Evolutionary conservation across 2,329 filamentous ascomycete genomes (phyloP).

Genomic region (Colletotrichum sp.): DNA sequence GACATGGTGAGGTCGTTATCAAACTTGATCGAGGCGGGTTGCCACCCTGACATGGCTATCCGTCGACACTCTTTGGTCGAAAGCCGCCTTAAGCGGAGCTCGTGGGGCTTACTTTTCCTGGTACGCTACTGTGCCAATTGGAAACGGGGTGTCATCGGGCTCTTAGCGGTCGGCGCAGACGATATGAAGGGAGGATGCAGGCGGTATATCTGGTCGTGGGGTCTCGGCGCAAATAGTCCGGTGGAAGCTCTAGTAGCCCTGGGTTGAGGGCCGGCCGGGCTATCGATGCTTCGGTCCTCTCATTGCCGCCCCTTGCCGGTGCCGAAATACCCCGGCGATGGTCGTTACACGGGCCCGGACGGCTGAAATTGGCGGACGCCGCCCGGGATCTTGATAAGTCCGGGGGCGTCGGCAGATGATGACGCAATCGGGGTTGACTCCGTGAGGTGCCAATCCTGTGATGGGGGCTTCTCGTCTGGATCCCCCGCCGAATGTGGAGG

Average conservation of each 20-base stretch:
- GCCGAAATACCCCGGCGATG: neutral
- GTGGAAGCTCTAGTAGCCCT: neutral
- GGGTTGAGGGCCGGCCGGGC: neutral
- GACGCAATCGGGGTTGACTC: neutral
- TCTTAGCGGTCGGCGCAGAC: neutral
- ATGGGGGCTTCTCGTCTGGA: neutral
- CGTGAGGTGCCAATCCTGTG: neutral
- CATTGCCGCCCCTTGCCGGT: neutral
- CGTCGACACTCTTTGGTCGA: neutral
- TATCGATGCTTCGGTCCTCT: neutral
- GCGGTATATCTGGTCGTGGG: neutral
- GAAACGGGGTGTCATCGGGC: neutral
- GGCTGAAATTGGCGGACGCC: neutral
- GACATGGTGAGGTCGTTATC: constrained; percentile 2
- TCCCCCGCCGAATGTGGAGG: too few relatives aligned
- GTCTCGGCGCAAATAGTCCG: neutral
- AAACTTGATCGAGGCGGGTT: neutral
- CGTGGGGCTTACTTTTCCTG: neutral
- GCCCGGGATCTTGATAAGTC: neutral
- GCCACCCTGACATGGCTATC: neutral
- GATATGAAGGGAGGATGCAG: neutral
- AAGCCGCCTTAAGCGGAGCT: neutral
- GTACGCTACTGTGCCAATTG: neutral
- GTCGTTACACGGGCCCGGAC: neutral
- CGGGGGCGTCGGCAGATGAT: neutral